These are phyloP conservation scores for Chrysopogon serrulatus DNA, from an alignment of 176 grass and related monocot genomes.

Conservation along the genomic window DNA sequence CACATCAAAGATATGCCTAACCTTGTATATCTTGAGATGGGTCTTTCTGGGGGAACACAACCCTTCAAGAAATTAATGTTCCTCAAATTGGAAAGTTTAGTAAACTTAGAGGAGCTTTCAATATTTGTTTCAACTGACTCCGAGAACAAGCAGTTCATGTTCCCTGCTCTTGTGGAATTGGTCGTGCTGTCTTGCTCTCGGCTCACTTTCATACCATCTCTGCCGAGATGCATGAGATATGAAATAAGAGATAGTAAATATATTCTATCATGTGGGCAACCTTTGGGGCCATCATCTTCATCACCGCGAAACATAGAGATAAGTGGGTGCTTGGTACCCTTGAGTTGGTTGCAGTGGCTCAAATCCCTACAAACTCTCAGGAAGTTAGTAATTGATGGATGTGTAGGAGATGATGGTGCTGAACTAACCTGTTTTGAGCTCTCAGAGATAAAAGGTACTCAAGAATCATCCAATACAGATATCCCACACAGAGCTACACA, in stretches of 20 bases:
- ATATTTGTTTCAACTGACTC: constrained; percentile 23
- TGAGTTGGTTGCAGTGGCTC: constrained; percentile 8
- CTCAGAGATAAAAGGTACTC: background rate
- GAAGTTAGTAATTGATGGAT: constrained; percentile 7
- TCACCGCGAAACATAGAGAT: background rate
- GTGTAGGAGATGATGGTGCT: too few species aligned
- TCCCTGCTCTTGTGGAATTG: constrained; percentile 27
- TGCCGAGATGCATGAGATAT: constrained; percentile 11
- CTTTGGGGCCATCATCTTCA: constrained; percentile 25
- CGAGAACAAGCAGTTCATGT: too few species aligned
- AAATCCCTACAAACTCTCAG: background rate
- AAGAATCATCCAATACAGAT: background rate
- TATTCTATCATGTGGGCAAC: constrained; percentile 21
- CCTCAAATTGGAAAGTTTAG: constrained; percentile 8
- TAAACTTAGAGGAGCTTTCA: constrained; percentile 4
- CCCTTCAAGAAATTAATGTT: constrained; percentile 14
- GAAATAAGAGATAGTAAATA: constrained; percentile 8
- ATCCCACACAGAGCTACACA: too few species aligned
- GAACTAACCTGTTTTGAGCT: background rate
- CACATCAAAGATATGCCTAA: constrained; percentile 32
- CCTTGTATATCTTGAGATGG: background rate
- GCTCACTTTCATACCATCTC: constrained; percentile 14
- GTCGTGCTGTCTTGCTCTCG: constrained; percentile 5
- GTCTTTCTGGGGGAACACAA: constrained; percentile 26
- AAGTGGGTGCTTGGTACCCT: constrained; percentile 1